Evolutionary conservation across 495 filamentous ascomycete genomes (phyloP), one percentile per base, ranked within the genome.

Genomic region (Penicillium bovifimosum): DNA sequence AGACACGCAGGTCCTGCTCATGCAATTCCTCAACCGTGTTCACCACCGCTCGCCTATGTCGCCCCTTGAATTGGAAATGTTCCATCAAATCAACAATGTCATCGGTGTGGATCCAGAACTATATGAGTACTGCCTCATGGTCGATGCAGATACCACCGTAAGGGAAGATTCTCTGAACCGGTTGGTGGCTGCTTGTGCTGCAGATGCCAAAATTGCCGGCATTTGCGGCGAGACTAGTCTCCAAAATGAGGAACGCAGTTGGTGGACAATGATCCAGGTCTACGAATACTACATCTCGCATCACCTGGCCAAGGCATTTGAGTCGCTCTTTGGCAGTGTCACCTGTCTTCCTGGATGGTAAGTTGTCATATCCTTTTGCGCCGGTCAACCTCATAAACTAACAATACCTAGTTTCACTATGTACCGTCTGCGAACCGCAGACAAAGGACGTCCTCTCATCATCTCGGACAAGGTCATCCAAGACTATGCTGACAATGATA

Each of bases 181-280:
- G 10, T 80, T 98, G 6, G 93, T 98, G 6, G 90, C 93, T 48
- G 86, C 87, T 33, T 98, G 91, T 71, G 86, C 88, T 46, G 90
- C 96, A 62, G 89, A 98, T 69, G 86, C 90, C 47, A 95, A 92
- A 69, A 95, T 98, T 74, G 90, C 88, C 35, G 93, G 93, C 59
- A 96, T 98, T 52, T 98, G 93, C 71, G 93, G 93, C 59, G 93
- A 98, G 66, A 98, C 93, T 5, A 95, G 87, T 76, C 77, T 97
- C 53, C 87, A 95, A 68, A 98, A 98, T 58, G 91, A 96, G 70
- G 86, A 96, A 59, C 75, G 84, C 17, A 91, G 83, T 58, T 97
- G 91, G 90, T 95, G 90, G 89, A 98, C 95, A 9, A 98, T 98
- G 93, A 98, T 98, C 64, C 93, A 98, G 69, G 93, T 96, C 51